Conservation (phyloP, 73 alveolate genomes). For the Effrenium voratum region DNA sequence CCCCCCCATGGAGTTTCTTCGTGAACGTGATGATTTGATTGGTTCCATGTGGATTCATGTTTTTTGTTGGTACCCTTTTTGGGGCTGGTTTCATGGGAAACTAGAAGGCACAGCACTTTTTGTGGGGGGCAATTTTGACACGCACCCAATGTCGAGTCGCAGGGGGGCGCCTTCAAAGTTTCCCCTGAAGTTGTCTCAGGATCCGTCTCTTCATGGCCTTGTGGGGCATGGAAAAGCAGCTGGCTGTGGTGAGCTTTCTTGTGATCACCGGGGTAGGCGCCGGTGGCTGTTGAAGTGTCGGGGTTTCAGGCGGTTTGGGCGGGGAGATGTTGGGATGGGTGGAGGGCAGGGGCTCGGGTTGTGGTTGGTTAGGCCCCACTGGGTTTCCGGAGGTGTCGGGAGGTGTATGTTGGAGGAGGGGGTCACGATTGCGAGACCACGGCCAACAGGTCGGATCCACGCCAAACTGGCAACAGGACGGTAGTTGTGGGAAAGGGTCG, state of each 20-base stretch:
- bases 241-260: slow-evolving; percentile 49
- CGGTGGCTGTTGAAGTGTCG: not conserved
- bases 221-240: slow-evolving; percentile 35
- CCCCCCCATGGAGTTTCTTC: too few species aligned
- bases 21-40: not conserved
- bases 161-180: not conserved
- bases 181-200: slow-evolving; percentile 1
- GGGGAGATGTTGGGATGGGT: too few species aligned
- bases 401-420: too few species aligned
- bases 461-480: too few species aligned
- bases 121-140: not conserved
- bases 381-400: too few species aligned
- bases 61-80: not conserved
- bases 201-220: slow-evolving; percentile 56
- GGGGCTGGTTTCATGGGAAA: not conserved
- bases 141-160: not conserved
- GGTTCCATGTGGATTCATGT: not conserved
- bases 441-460: too few species aligned
- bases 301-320: too few species aligned
- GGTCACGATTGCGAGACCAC: too few species aligned
- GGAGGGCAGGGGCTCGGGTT: too few species aligned
- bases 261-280: slow-evolving; percentile 61
- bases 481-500: too few species aligned
- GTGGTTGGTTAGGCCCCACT: too few species aligned
- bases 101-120: not conserved